These are phyloP conservation scores for Sugiyamaella mastotermitis DNA, from an alignment of 805 yeast genomes.

Conservation along the genomic window DNA sequence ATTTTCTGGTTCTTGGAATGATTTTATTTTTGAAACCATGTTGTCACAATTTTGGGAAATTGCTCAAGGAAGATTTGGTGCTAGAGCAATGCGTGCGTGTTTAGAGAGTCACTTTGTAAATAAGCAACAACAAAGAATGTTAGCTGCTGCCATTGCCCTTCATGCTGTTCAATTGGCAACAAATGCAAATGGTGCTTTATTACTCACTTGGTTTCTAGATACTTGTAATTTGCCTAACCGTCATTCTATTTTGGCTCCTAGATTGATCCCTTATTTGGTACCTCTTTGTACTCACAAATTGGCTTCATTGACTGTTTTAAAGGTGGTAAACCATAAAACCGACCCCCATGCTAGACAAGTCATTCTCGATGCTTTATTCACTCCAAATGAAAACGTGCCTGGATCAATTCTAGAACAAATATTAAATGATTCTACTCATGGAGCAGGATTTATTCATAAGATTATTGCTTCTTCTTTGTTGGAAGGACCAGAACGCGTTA, in stretches of 20 bases:
- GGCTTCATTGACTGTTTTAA: constrained; percentile 76
- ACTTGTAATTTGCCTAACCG: constrained; percentile 65
- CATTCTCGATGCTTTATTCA: constrained; percentile 59
- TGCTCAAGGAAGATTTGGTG: constrained; percentile 87
- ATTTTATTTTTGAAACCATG: constrained; percentile 81
- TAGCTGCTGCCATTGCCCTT: constrained; percentile 71
- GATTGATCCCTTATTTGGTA: constrained; percentile 55
- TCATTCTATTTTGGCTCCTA: constrained; percentile 57
- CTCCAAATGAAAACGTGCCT: constrained; percentile 28
- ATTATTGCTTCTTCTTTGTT: constrained; percentile 60
- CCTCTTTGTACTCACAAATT: constrained; percentile 71
- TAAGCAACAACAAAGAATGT: constrained; percentile 59
- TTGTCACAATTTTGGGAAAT: constrained; percentile 72
- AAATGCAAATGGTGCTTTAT: constrained; percentile 80
- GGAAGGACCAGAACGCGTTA: constrained; percentile 51
- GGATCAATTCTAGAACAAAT: constrained; percentile 50
- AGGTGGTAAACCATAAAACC: constrained; percentile 62
- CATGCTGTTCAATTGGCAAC: constrained; percentile 74
- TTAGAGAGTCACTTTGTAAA: constrained; percentile 71
- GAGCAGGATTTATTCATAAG: constrained; percentile 74
- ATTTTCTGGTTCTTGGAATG: constrained; percentile 83
- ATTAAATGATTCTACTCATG: constrained; percentile 58
- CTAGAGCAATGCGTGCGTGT: constrained; percentile 90
- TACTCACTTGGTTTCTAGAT: constrained; percentile 92
- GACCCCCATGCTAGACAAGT: constrained; percentile 56